A percentile compares a stretch with the other conserved stretches of the same genome.
phyloP scores from a whole-genome alignment of 2,329 filamentous ascomycete genomes.

The Exophiala xenobiotica region DNA sequence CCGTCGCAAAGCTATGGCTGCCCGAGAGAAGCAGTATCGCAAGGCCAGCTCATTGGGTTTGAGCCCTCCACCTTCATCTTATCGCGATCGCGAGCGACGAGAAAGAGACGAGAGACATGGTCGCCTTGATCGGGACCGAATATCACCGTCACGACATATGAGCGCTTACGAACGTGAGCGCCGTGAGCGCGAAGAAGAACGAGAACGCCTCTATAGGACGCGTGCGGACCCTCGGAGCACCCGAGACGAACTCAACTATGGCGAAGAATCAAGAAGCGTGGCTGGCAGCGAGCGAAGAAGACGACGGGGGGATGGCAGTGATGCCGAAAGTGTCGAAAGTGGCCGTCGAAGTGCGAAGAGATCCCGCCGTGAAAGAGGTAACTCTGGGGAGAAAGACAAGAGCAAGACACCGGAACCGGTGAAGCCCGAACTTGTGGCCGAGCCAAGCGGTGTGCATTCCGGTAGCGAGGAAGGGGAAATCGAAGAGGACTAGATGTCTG shows the following conservation, averaged over 20 bases:
- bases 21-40: conserved; percentile 89
- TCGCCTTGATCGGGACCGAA: conserved; percentile 39
- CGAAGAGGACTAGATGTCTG: conserved; percentile 62
- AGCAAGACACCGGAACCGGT: conserved; percentile 48
- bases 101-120: conserved; percentile 38
- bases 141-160: conserved; percentile 34
- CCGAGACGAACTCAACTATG: conserved; percentile 88
- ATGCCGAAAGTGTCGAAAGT: conserved; percentile 61
- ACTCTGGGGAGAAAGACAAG: conserved; percentile 55
- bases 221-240: conserved; percentile 78
- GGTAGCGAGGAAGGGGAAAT: conserved; percentile 98
- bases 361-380: conserved; percentile 41
- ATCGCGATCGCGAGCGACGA: conserved; percentile 42
- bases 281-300: conserved; percentile 66
- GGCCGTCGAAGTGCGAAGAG: conserved; percentile 60
- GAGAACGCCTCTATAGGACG: conserved; percentile 78
- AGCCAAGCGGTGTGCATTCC: conserved; percentile 67
- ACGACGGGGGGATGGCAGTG: conserved; percentile 70
- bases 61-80: conserved; percentile 48
- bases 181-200: conserved; percentile 82
- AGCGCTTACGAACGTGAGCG: conserved; percentile 75
- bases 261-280: conserved; percentile 63
- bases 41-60: conserved; percentile 67
- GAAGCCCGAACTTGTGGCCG: conserved; percentile 43
- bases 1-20: conserved; percentile 86